A percentile compares a stretch with the other conserved stretches of the same genome.
Evolutionary conservation across 2,329 filamentous ascomycete species (phyloP).

Genomic region (Aspergillus viridinutans): DNA sequence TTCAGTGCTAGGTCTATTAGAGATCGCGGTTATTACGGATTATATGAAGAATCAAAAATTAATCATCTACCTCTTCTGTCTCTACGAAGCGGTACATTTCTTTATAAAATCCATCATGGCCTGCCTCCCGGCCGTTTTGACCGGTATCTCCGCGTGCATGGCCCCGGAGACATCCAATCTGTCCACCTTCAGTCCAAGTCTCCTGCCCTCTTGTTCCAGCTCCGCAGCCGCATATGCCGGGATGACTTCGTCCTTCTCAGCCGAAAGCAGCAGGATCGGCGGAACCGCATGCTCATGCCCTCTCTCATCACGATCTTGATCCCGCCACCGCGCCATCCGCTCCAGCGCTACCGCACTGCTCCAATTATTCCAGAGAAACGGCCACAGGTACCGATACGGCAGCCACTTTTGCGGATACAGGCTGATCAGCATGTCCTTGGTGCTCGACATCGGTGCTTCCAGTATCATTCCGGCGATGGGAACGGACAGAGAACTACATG

Average conservation of each 20-base stretch:
- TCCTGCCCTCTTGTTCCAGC: constrained; percentile 32
- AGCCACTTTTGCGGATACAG: constrained; percentile 77
- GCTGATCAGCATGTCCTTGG: constrained; percentile 65
- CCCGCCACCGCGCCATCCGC: constrained; percentile 29
- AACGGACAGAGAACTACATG: neutral
- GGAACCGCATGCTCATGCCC: constrained; percentile 9
- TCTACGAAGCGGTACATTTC: neutral
- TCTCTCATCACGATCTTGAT: constrained; percentile 1
- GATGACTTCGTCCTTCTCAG: constrained; percentile 43
- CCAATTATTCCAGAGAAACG: constrained; percentile 64
- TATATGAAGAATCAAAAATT: neutral
- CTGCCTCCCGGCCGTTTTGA: constrained; percentile 40
- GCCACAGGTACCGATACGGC: constrained; percentile 70
- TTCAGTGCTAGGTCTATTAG: too few relatives aligned
- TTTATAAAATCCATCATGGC: constrained; percentile 32
- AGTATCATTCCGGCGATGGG: constrained; percentile 55
- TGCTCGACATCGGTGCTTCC: constrained; percentile 71
- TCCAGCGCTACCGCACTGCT: constrained; percentile 42
- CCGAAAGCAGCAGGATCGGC: constrained; percentile 39
- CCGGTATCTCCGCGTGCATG: constrained; percentile 49
- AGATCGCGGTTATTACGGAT: too few relatives aligned
- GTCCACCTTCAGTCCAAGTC: constrained; percentile 32
- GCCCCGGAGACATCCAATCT: constrained; percentile 42
- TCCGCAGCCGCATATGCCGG: constrained; percentile 33
- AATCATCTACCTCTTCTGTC: neutral